phyloP scores from a whole-genome alignment of 2,329 filamentous ascomycete genomes.

The Podosphaera xanthii region DNA sequence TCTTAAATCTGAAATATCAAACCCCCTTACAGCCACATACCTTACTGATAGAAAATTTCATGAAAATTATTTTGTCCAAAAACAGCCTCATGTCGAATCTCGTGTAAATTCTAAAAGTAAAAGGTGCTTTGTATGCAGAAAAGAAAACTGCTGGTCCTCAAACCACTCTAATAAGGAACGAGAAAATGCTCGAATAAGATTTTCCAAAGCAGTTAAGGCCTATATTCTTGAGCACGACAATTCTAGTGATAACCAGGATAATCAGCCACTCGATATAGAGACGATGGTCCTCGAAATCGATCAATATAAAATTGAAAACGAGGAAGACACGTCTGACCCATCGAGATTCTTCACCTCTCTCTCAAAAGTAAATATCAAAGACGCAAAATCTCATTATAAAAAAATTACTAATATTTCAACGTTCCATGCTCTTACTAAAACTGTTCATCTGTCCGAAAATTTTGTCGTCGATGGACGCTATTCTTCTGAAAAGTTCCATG shows the following conservation, averaged over 20 bases:
- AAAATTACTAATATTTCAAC: background rate
- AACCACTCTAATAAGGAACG: background rate
- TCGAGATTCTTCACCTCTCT: background rate
- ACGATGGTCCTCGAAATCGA: background rate
- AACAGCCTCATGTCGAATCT: too few species aligned
- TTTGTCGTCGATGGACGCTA: background rate
- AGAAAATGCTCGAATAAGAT: background rate
- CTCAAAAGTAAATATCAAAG: background rate
- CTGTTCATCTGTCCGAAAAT: background rate
- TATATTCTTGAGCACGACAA: background rate
- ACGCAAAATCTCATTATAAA: background rate
- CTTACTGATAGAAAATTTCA: too few species aligned
- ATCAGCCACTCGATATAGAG: background rate
- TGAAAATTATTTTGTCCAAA: too few species aligned
- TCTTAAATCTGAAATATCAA: background rate
- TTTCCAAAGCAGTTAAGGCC: background rate
- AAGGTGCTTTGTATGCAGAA: background rate
- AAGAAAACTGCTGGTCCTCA: background rate
- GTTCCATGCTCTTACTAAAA: background rate
- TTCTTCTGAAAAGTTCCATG: too few species aligned
- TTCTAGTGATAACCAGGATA: background rate
- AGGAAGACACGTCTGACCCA: background rate
- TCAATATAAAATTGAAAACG: background rate
- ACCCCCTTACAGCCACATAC: background rate
- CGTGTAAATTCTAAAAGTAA: background rate